These are phyloP conservation scores for Amphichorda felina DNA, from an alignment of 2,329 filamentous ascomycete species.

Conservation along the genomic window DNA sequence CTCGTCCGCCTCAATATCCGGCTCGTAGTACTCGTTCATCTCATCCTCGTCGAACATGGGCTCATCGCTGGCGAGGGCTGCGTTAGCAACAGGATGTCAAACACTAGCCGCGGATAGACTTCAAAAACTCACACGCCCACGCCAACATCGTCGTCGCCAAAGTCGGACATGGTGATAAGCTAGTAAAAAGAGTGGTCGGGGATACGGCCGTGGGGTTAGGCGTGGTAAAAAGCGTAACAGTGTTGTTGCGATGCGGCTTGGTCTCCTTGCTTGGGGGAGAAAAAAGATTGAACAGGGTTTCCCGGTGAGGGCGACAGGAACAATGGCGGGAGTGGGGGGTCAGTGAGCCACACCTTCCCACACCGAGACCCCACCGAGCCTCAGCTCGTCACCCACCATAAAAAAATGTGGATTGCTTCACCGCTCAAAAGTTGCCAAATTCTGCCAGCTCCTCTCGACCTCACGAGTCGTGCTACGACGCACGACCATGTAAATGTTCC, in stretches of 20 bases:
- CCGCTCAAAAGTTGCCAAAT: constrained; percentile 18
- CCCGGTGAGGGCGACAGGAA: neutral
- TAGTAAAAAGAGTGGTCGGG: constrained; percentile 1
- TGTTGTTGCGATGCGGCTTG: neutral
- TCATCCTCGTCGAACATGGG: constrained; percentile 64
- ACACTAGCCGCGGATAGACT: no score
- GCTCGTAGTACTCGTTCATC: constrained; percentile 45
- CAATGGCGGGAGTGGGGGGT: neutral
- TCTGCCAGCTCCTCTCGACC: constrained; percentile 15
- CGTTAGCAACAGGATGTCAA: neutral
- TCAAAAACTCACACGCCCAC: constrained; percentile 44
- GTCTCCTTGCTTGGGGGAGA: neutral
- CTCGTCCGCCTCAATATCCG: constrained; percentile 42
- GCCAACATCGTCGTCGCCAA: constrained; percentile 53
- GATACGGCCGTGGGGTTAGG: neutral
- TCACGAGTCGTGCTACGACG: no score
- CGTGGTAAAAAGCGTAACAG: neutral
- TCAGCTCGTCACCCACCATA: constrained; percentile 14
- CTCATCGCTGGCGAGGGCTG: constrained; percentile 40
- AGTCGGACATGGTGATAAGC: constrained; percentile 53
- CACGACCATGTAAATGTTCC: neutral
- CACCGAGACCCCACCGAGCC: constrained; percentile 6
- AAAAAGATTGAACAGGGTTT: constrained; percentile 2
- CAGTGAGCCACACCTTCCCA: neutral
- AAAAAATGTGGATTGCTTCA: constrained; percentile 12